Conservation (phyloP, 176 grass and related monocot species). For the Oryza nivara region DNA sequence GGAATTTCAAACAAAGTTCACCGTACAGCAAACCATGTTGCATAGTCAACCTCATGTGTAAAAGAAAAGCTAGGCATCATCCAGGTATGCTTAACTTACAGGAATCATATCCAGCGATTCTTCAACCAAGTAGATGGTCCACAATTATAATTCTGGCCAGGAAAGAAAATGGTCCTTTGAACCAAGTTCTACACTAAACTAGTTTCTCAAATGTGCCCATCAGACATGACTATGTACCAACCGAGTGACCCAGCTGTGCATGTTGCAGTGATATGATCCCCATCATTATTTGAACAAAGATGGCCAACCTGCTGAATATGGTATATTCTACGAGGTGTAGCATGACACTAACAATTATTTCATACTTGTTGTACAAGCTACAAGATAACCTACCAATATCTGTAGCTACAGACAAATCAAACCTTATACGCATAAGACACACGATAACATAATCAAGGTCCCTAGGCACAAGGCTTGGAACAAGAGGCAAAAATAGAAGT, state of each 20-base stretch:
- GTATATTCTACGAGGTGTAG: slow-evolving; percentile 37
- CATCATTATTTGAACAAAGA: slow-evolving; percentile 50
- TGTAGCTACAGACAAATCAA: slow-evolving; percentile 4
- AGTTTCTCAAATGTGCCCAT: slow-evolving; percentile 9
- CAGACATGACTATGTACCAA: slow-evolving; percentile 42
- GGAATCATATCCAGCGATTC: not conserved
- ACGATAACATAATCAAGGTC: not conserved
- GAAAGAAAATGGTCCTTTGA: not conserved
- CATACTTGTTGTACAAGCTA: not conserved
- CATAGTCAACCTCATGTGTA: not conserved
- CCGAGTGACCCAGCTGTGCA: slow-evolving; percentile 20
- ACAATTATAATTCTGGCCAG: not conserved
- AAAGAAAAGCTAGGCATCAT: slow-evolving; percentile 15
- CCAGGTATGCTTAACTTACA: slow-evolving; percentile 33
- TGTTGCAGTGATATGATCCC: slow-evolving; percentile 31
- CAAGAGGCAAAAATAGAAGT: not conserved
- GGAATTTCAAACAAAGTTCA: not conserved
- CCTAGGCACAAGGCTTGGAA: slow-evolving; percentile 18
- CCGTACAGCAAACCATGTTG: slow-evolving; percentile 7
- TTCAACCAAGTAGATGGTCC: slow-evolving; percentile 5
- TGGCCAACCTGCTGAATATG: slow-evolving; percentile 7
- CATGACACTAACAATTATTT: slow-evolving; percentile 34
- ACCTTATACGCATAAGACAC: slow-evolving; percentile 11
- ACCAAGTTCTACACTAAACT: slow-evolving; percentile 17
- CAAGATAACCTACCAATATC: slow-evolving; percentile 1